These are phyloP conservation scores for Sclerotinia subarctica DNA, from an alignment of 2,329 filamentous ascomycete species.

Conservation along the genomic window DNA sequence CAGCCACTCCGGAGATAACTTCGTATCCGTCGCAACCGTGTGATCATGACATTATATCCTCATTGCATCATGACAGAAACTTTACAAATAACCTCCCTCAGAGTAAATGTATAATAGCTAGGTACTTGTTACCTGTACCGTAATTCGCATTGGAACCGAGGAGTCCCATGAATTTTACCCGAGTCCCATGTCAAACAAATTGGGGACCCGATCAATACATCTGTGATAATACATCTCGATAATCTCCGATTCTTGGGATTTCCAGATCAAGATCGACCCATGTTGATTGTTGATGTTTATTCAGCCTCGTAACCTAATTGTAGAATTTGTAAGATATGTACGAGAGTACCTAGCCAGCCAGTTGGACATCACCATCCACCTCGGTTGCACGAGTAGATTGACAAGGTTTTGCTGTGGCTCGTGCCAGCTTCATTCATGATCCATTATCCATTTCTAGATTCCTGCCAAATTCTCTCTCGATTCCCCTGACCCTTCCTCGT, in stretches of 20 bases:
- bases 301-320: conserved; percentile 9
- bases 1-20: not conserved
- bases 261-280: not conserved
- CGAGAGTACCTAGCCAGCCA: not conserved
- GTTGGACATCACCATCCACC: not conserved
- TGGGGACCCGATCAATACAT: not conserved
- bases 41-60: not conserved
- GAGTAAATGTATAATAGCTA: not conserved
- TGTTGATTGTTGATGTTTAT: not conserved
- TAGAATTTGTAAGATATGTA: too few species aligned
- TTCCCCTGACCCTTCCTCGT: conserved; percentile 2
- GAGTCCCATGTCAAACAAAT: not conserved
- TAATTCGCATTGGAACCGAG: not conserved
- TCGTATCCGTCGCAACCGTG: not conserved
- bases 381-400: not conserved
- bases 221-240: not conserved
- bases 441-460: not conserved
- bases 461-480: not conserved
- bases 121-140: too few species aligned
- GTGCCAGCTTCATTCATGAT: not conserved
- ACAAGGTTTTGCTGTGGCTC: conserved; percentile 6
- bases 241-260: not conserved
- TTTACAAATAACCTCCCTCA: too few species aligned
- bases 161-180: not conserved
- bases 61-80: not conserved